A percentile compares a stretch with the other conserved stretches of the same genome.
Evolutionary conservation across 164 flowering plant genomes (phyloP).

Genomic region (Protea cynaroides): DNA sequence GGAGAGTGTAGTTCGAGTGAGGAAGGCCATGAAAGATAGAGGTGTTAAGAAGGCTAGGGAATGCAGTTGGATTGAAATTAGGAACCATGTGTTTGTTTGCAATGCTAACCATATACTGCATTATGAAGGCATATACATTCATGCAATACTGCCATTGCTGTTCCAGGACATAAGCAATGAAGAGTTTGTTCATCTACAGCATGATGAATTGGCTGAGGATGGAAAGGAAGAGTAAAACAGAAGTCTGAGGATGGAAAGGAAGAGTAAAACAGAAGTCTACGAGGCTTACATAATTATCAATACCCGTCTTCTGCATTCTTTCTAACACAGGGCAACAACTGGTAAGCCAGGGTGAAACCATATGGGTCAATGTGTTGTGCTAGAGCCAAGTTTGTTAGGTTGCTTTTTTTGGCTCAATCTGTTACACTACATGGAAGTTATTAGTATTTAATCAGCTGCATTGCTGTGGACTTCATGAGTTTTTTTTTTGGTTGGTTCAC

Average conservation of each 20-base stretch:
- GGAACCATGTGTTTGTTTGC: constrained; percentile 27
- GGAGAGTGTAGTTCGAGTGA: constrained; percentile 55
- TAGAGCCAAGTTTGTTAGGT: too few relatives aligned
- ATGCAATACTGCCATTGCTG: constrained; percentile 28
- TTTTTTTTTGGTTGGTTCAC: too few relatives aligned
- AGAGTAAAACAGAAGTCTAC: not conserved
- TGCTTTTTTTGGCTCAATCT: too few relatives aligned
- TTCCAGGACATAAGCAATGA: constrained; percentile 23
- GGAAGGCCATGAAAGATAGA: constrained; percentile 34
- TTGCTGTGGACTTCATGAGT: too few relatives aligned
- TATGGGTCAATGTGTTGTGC: too few relatives aligned
- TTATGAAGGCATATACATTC: constrained; percentile 27
- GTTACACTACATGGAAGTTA: too few relatives aligned
- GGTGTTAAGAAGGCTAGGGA: constrained; percentile 25
- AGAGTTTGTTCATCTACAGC: constrained; percentile 9
- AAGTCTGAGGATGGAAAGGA: constrained; percentile 11
- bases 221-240: constrained; percentile 9
- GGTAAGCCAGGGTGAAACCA: too few relatives aligned
- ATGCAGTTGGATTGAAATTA: constrained; percentile 51
- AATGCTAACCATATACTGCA: constrained; percentile 28
- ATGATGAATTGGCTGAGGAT: constrained; percentile 3
- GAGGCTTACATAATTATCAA: too few relatives aligned
- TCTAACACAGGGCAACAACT: too few relatives aligned
- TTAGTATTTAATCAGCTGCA: too few relatives aligned
- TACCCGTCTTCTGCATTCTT: too few relatives aligned